Evolutionary conservation across 768 basidiomycete species (phyloP), one percentile per base, ranked within the genome.

Genomic region (Mycena kentingensis): DNA sequence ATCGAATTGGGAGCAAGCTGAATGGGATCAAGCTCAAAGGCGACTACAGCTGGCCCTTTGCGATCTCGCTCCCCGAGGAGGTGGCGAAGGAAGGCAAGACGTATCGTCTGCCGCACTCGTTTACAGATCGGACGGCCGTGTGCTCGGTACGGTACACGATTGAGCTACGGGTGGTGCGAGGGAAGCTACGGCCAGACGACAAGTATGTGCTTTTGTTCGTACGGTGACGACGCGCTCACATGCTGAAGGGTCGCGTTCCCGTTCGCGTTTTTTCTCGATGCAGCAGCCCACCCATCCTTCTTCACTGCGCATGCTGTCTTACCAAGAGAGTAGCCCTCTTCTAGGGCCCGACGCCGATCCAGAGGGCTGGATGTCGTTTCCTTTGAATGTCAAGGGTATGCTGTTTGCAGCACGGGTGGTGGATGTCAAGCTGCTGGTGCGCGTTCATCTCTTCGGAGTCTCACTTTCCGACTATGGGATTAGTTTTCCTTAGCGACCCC

Each of bases 201-300:
- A 55, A 50, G 58, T 56, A 28, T 26, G 49, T 55, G 12, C 16
- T 31, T 43, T 16, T 16, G 31, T 8, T 11, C 41, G 12, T 28
- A 8, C 3, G 18, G 5, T 12, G 35, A n/a, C 16, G 6, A 21
- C 13, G 2, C 5, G 3, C 24, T 25, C 19, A 52, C 16, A 32
- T 41, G 1, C 32, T 36, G 47, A 18, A 59, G 58, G 36, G 26
- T 52, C 0, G 4, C n/a, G n/a, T 52, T 46, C 28, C 21, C 32
- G 12, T 55, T 60, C n/a, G 47, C 27, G 8, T 59, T 49, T 39
- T 60, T 60, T 37, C 19, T 60, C 58, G 13, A 60, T 60, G 54
- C 32, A 27, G 16, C 58, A 60, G 24, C 58, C 58, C 18, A 39
- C 24, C 10, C 36, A 32, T 36, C 44, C 56, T 38, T 57, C 56